Conservation (phyloP, 345 rosid species). For the Lepidium aucheri region DNA sequence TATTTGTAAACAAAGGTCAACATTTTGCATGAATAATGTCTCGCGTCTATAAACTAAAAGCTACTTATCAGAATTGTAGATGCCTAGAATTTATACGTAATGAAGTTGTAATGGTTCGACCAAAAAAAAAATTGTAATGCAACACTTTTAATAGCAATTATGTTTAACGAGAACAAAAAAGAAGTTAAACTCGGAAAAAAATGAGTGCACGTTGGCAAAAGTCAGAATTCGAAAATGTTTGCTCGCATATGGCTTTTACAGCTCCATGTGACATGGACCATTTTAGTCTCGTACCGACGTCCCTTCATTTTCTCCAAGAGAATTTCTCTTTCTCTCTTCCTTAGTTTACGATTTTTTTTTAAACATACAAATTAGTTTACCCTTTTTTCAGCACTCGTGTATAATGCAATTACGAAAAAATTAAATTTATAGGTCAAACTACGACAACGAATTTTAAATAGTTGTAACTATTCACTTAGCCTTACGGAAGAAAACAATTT, state of each 20-base stretch:
- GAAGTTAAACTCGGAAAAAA: not conserved
- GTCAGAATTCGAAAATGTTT: conserved; percentile 16
- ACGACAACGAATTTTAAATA: not conserved
- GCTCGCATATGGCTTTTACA: conserved; percentile 1
- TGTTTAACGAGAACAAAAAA: too few relatives aligned
- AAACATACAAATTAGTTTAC: not conserved
- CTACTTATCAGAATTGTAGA: too few relatives aligned
- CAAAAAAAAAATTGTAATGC: too few relatives aligned
- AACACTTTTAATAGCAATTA: too few relatives aligned
- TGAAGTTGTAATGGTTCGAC: too few relatives aligned
- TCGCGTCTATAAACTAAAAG: too few relatives aligned
- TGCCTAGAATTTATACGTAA: too few relatives aligned
- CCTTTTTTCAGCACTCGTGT: not conserved
- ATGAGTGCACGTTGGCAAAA: conserved; percentile 17
- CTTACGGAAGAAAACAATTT: not conserved
- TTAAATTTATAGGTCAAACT: not conserved
- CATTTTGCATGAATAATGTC: not conserved
- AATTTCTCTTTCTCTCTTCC: not conserved
- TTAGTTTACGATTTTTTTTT: not conserved
- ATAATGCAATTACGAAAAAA: not conserved
- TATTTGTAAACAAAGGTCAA: not conserved
- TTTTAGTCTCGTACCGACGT: conserved; percentile 26
- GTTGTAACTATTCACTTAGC: not conserved
- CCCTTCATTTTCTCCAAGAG: conserved; percentile 29
- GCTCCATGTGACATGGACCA: conserved; percentile 32